These are phyloP conservation scores for Allantophomopsis lycopodina DNA, from an alignment of 2,329 filamentous ascomycete genomes.

Conservation along the genomic window DNA sequence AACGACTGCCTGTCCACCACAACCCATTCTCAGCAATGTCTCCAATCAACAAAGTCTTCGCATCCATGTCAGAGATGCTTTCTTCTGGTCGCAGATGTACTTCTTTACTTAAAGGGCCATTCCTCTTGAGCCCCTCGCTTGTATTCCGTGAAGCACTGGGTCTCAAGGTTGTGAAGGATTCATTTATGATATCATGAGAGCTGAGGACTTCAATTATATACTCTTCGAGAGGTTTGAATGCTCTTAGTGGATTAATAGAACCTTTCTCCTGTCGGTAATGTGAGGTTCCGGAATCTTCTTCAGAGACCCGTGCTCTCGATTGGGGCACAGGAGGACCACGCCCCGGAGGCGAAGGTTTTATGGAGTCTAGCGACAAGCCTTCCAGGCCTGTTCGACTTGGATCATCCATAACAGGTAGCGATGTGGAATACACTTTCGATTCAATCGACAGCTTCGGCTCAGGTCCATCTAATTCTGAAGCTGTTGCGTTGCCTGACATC, in stretches of 20 bases:
- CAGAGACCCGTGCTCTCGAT: too few relatives aligned
- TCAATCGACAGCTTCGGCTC: too few relatives aligned
- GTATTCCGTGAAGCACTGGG: constrained; percentile 6
- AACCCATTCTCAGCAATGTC: constrained; percentile 69
- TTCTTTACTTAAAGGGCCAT: constrained; percentile 18
- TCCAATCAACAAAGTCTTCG: constrained; percentile 60
- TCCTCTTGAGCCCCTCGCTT: constrained; percentile 11
- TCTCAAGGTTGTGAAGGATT: constrained; percentile 51
- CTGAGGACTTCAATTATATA: constrained; percentile 59
- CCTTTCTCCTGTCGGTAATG: constrained; percentile 23
- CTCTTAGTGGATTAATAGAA: constrained; percentile 27
- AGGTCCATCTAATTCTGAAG: too few relatives aligned
- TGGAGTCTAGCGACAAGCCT: constrained; percentile 1
- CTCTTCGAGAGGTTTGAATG: constrained; percentile 68
- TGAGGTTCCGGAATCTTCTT: background rate
- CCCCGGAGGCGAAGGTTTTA: background rate
- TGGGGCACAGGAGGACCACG: too few relatives aligned
- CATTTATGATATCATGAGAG: constrained; percentile 60
- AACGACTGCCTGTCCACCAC: constrained; percentile 60
- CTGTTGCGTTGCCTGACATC: too few relatives aligned
- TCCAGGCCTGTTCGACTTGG: too few relatives aligned
- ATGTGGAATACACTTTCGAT: too few relatives aligned
- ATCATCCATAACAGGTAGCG: too few relatives aligned
- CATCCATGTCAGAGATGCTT: constrained; percentile 48
- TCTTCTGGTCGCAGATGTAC: constrained; percentile 16